These are phyloP conservation scores for Lactifluus echinatus DNA, from an alignment of 768 basidiomycete genomes.

Conservation along the genomic window DNA sequence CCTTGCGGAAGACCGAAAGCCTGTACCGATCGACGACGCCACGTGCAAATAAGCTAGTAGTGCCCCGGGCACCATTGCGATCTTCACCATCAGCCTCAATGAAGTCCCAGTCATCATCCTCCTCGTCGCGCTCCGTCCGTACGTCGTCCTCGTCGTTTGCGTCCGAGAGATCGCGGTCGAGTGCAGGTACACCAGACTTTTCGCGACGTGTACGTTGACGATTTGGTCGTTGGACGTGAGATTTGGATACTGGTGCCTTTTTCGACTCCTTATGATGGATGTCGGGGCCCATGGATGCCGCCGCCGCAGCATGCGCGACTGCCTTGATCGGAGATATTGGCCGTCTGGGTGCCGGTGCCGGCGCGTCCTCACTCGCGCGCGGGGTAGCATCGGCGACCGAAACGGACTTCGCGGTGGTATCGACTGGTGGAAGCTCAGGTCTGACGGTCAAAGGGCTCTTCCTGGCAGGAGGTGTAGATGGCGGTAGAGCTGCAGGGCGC, in stretches of 20 bases:
- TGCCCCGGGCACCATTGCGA: constrained; percentile 68
- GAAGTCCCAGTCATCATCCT: constrained; percentile 90
- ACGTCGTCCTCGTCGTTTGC: constrained; percentile 37
- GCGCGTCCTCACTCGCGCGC: constrained; percentile 14
- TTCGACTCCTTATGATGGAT: constrained; percentile 17
- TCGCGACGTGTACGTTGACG: constrained; percentile 48
- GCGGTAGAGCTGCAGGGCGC: constrained; percentile 32
- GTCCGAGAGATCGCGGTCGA: constrained; percentile 65
- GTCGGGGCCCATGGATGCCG: constrained; percentile 11
- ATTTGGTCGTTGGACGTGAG: constrained; percentile 20
- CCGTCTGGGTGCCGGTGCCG: neutral
- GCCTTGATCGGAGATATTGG: constrained; percentile 11
- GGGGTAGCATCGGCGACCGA: constrained; percentile 12
- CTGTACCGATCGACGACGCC: constrained; percentile 86
- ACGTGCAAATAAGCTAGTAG: constrained; percentile 80
- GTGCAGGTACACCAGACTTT: constrained; percentile 73
- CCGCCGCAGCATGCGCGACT: constrained; percentile 9
- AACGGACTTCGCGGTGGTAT: constrained; percentile 7
- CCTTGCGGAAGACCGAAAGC: constrained; percentile 78
- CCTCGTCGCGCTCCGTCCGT: constrained; percentile 42
- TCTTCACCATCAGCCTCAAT: constrained; percentile 77
- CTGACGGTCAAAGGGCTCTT: constrained; percentile 5
- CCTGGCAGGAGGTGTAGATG: constrained; percentile 12
- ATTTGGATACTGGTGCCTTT: constrained; percentile 5
- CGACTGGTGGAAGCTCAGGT: constrained; percentile 5